These are phyloP conservation scores for Suhomyces kilbournensis DNA, from an alignment of 805 yeast species.

Conservation along the genomic window DNA sequence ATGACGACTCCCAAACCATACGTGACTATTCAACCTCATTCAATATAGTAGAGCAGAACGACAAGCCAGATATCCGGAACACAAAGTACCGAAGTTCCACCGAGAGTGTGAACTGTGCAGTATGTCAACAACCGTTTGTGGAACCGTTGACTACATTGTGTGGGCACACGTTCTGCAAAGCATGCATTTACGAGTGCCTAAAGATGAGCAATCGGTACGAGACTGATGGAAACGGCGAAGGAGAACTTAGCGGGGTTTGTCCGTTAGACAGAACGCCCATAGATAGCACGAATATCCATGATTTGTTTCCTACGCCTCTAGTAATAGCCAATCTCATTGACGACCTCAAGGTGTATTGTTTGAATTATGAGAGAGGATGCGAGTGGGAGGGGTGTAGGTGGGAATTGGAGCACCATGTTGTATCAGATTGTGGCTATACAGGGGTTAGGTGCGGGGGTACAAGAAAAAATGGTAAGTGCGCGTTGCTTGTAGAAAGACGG, in stretches of 20 bases:
- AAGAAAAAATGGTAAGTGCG: slow-evolving; percentile 14
- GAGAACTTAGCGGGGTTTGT: slow-evolving; percentile 34
- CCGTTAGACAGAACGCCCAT: slow-evolving; percentile 61
- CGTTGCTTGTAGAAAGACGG: slow-evolving; percentile 20
- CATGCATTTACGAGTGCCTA: slow-evolving; percentile 14
- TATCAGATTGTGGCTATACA: slow-evolving; percentile 32
- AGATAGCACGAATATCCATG: slow-evolving; percentile 26
- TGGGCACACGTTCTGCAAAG: slow-evolving; percentile 16
- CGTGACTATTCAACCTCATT: slow-evolving; percentile 12
- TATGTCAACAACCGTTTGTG: slow-evolving; percentile 64
- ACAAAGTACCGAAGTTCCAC: slow-evolving; percentile 28
- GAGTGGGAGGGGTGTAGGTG: slow-evolving; percentile 56
- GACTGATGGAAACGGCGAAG: slow-evolving; percentile 3
- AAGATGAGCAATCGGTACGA: slow-evolving; percentile 29
- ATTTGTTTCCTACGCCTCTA: slow-evolving; percentile 53
- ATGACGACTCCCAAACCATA: slow-evolving; percentile 1
- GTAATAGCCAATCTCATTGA: slow-evolving; percentile 58
- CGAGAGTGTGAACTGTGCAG: slow-evolving; percentile 48
- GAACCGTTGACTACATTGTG: slow-evolving; percentile 55
- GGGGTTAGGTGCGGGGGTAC: slow-evolving; percentile 33
- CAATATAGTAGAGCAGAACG: slow-evolving; percentile 11
- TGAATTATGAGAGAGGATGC: slow-evolving; percentile 54
- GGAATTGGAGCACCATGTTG: slow-evolving; percentile 51
- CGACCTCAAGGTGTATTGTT: slow-evolving; percentile 56
- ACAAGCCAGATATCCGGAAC: slow-evolving; percentile 29